Evolutionary conservation across 2,329 filamentous ascomycete genomes (phyloP).

Genomic region (Ophiostoma himal-ulmi): DNA sequence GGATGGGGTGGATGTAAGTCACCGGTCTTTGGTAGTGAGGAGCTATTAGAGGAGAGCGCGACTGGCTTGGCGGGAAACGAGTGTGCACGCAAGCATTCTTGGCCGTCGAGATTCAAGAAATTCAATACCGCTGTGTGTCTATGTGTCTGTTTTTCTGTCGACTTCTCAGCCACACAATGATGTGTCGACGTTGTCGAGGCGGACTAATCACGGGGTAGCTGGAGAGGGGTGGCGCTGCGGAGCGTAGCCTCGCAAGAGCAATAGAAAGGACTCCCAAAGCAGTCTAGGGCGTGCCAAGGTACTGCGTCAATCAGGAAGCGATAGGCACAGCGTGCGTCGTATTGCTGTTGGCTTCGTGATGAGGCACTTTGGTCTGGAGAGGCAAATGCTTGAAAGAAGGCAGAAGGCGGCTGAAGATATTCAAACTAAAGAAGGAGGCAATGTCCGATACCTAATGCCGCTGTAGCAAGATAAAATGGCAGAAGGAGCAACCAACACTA

Average conservation of each 20-base stretch:
- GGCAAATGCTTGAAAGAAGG: neutral
- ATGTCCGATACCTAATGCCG: neutral
- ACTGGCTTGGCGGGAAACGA: neutral
- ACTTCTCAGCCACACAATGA: neutral
- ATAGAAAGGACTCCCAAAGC: neutral
- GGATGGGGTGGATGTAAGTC: constrained; percentile 2
- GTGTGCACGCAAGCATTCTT: constrained; percentile 5
- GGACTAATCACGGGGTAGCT: constrained; percentile 11
- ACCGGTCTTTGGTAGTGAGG: constrained; percentile 5
- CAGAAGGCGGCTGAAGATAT: neutral
- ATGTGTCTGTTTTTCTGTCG: neutral
- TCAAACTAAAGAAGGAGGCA: neutral
- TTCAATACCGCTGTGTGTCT: neutral
- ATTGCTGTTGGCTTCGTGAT: neutral
- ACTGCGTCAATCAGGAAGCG: neutral
- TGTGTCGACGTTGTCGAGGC: constrained; percentile 10
- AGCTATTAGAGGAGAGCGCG: neutral
- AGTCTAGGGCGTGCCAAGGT: neutral
- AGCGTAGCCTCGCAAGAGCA: constrained; percentile 1
- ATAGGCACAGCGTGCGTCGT: neutral
- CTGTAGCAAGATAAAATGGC: neutral
- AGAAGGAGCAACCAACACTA: neutral
- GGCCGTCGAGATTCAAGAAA: neutral
- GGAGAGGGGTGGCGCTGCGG: constrained; percentile 12
- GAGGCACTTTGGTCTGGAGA: neutral